Evolutionary conservation across 306 rosid genomes (phyloP), one percentile per base, ranked within the genome.

Genomic region (Alnus glutinosa): DNA sequence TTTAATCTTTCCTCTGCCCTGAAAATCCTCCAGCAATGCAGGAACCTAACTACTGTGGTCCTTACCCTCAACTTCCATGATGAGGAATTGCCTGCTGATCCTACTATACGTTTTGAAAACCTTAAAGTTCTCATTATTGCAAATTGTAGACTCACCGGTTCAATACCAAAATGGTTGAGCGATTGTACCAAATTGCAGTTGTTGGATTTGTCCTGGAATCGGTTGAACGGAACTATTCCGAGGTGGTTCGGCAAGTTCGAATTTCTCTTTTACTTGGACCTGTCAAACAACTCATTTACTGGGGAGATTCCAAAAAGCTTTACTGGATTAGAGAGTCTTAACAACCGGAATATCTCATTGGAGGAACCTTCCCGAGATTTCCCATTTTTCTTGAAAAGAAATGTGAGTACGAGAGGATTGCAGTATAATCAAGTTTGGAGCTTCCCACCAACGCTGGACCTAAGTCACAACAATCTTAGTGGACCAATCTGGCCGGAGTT

Each of bases 161-260:
- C 80, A 10, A 73, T 89, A 15, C 91, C 93, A 5, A 82, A 42
- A 16, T 89, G 91, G 93, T 71, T 89, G 78, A 78, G 78, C 28
- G 55, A 47, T 15, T 77, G 89, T 82, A 46, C 50, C 23, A 70
- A 73, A 30, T 83, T 89, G 78, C 86, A 84, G 70, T 55, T 89
- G 47, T 70, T 87, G 67, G 91, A 89, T 77, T 66, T 89, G 49
- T 89, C 93, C 1, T 89, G 91, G 91, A 89, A 89, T 77, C 2
- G 7, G 55, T 70, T 89, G 82, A 23, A 32, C 11, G 90, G 93
- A 23, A 55, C 70, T 59, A 70, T 89, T 51, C 91, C 93, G 10
- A 32, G n/a, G 23, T 87, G 89, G 86, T 55, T 89, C 36, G 93
- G 87, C 11, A 9, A 69, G 18, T 83, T 89, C 50, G 12, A 7